A percentile compares a stretch with the other conserved stretches of the same genome.
phyloP scores from a whole-genome alignment of 495 filamentous ascomycete genomes.

The Podospora fimiseda region DNA sequence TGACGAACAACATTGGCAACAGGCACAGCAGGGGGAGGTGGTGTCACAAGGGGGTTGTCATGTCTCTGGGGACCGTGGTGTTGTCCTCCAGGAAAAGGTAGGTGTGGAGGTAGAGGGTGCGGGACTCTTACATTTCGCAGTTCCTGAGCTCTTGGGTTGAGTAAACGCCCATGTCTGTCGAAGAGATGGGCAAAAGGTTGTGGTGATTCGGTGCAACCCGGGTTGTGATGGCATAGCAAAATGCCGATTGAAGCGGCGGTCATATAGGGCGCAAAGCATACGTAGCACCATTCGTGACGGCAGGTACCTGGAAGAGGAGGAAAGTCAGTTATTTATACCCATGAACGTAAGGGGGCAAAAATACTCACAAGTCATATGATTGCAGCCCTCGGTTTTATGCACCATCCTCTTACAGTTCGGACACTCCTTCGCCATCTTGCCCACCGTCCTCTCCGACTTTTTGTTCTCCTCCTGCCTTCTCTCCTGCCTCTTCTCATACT shows the following conservation, averaged over 20 bases:
- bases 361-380: conserved; percentile 43
- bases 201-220: conserved; percentile 22
- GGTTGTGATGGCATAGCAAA: conserved; percentile 29
- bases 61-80: no score
- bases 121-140: background rate
- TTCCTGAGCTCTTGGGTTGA: background rate
- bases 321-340: background rate
- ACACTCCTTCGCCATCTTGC: conserved; percentile 36
- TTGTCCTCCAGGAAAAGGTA: no score
- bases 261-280: conserved; percentile 32
- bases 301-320: conserved; percentile 26
- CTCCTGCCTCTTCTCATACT: conserved; percentile 34
- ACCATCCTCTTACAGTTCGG: conserved; percentile 40
- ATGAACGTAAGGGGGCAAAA: background rate
- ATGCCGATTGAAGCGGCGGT: conserved; percentile 19
- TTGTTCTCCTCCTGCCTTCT: conserved; percentile 27
- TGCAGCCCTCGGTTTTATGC: conserved; percentile 40
- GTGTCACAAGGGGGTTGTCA: no score
- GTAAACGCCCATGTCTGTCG: conserved; percentile 4
- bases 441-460: conserved; percentile 34
- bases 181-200: background rate
- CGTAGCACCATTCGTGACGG: conserved; percentile 42
- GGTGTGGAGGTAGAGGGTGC: no score
- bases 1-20: no score
- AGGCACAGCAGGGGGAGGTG: no score